phyloP scores from a whole-genome alignment of 331 rosid genomes.

The Malus hybrid region DNA sequence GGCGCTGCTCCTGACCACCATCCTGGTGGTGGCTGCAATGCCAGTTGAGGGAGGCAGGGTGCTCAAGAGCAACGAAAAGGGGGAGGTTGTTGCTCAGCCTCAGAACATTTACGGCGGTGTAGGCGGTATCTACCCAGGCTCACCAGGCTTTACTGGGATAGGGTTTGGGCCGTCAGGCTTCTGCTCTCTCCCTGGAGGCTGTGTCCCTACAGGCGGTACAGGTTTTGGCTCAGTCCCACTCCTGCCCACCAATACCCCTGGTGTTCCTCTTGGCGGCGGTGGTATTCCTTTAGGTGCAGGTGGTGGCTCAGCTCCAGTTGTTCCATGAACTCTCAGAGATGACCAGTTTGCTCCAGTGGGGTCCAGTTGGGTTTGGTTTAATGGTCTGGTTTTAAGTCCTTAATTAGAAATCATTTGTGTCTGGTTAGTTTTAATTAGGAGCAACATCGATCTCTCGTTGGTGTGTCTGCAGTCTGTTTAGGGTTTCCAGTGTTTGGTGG shows the following conservation, averaged over 20 bases:
- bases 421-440: too few species aligned
- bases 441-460: too few species aligned
- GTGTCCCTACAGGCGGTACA: background rate
- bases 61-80: slow-evolving; percentile 20
- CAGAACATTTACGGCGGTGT: slow-evolving; percentile 47
- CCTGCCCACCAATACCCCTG: slow-evolving; percentile 26
- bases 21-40: slow-evolving; percentile 20
- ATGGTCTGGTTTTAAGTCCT: too few species aligned
- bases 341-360: too few species aligned
- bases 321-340: background rate
- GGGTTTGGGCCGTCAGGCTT: slow-evolving; percentile 48
- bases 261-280: slow-evolving; percentile 1
- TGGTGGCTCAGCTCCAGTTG: background rate
- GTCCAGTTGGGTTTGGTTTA: background rate
- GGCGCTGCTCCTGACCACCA: slow-evolving; percentile 20
- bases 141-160: slow-evolving; percentile 40
- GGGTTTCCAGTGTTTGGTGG: too few species aligned
- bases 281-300: background rate
- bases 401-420: too few species aligned
- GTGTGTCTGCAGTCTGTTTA: too few species aligned
- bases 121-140: slow-evolving; percentile 41
- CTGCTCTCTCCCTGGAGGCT: slow-evolving; percentile 59
- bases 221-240: background rate
- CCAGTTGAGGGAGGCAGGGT: slow-evolving; percentile 42
- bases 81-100: slow-evolving; percentile 30